Evolutionary conservation across 805 yeast species (phyloP).

Genomic region (Blastobotrys terrestris): DNA sequence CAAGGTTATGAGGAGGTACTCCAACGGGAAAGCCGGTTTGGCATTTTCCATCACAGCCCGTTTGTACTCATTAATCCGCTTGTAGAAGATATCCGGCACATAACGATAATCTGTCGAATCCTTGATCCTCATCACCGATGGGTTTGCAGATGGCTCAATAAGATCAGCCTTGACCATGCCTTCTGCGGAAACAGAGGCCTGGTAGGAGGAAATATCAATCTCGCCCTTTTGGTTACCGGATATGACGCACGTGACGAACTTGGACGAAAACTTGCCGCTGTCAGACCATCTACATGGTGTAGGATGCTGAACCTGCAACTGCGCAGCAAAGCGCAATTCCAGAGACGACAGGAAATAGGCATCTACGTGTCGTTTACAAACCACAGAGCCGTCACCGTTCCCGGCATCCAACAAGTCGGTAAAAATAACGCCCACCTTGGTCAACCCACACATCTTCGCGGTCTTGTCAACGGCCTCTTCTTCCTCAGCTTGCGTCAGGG

Average conservation of each 20-base stretch:
- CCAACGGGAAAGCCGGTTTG: slow-evolving; percentile 90
- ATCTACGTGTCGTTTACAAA: slow-evolving; percentile 88
- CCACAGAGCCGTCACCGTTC: slow-evolving; percentile 76
- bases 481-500: slow-evolving; percentile 47
- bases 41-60: slow-evolving; percentile 83
- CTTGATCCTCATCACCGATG: slow-evolving; percentile 76
- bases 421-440: slow-evolving; percentile 75
- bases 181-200: slow-evolving; percentile 82
- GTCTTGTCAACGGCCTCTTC: slow-evolving; percentile 45
- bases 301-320: slow-evolving; percentile 61
- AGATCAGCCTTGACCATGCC: slow-evolving; percentile 82
- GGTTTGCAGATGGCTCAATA: slow-evolving; percentile 82
- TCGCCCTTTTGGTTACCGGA: slow-evolving; percentile 86
- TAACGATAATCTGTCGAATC: slow-evolving; percentile 67
- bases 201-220: slow-evolving; percentile 86
- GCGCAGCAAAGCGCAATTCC: slow-evolving; percentile 79
- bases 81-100: slow-evolving; percentile 91
- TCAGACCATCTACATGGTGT: slow-evolving; percentile 59
- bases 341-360: slow-evolving; percentile 85
- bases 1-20: slow-evolving; percentile 74
- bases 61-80: slow-evolving; percentile 80
- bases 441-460: slow-evolving; percentile 54
- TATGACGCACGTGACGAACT: slow-evolving; percentile 87
- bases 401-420: slow-evolving; percentile 90
- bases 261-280: slow-evolving; percentile 68